A percentile compares a stretch with the other conserved stretches of the same genome.
These are phyloP conservation scores for Kluyveromyces lactis DNA, from an alignment of 805 yeast genomes.

Conservation along the genomic window DNA sequence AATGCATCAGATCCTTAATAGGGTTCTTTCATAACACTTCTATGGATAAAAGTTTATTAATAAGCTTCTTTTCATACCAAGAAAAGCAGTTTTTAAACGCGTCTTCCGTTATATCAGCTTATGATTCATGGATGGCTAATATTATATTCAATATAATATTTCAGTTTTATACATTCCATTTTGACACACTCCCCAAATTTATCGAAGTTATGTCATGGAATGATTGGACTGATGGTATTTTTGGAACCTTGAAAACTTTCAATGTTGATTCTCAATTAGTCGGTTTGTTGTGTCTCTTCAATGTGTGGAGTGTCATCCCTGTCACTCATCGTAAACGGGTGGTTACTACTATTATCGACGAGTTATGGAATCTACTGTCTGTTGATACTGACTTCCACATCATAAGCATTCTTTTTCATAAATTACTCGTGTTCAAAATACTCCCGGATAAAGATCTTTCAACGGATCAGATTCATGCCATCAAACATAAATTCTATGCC, in stretches of 20 bases:
- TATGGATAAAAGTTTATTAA: conserved; percentile 6
- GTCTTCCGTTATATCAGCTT: conserved; percentile 19
- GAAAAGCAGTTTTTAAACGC: conserved; percentile 16
- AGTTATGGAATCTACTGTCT: conserved; percentile 14
- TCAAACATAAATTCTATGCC: conserved; percentile 4
- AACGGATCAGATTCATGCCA: conserved; percentile 2
- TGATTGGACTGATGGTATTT: conserved; percentile 19
- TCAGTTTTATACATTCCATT: conserved; percentile 16
- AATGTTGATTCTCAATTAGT: conserved; percentile 19
- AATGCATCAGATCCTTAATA: conserved; percentile 15
- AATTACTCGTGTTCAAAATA: conserved; percentile 8
- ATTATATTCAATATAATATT: conserved; percentile 23
- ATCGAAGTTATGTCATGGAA: conserved; percentile 19
- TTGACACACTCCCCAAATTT: conserved; percentile 9
- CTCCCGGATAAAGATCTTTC: conserved; percentile 3
- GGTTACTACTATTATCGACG: conserved; percentile 8
- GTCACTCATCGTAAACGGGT: conserved; percentile 5
- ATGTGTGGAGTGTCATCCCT: conserved; percentile 22
- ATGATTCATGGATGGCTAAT: conserved; percentile 20
- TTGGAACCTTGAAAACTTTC: conserved; percentile 20
- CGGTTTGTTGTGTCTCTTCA: conserved; percentile 21
- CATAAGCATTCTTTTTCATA: conserved; percentile 6
- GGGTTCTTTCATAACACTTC: conserved; percentile 8
- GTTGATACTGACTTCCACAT: conserved; percentile 13
- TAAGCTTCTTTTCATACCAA: conserved; percentile 14